Conservation (phyloP, 345 rosid species). For the Schrenkiella parvula region DNA sequence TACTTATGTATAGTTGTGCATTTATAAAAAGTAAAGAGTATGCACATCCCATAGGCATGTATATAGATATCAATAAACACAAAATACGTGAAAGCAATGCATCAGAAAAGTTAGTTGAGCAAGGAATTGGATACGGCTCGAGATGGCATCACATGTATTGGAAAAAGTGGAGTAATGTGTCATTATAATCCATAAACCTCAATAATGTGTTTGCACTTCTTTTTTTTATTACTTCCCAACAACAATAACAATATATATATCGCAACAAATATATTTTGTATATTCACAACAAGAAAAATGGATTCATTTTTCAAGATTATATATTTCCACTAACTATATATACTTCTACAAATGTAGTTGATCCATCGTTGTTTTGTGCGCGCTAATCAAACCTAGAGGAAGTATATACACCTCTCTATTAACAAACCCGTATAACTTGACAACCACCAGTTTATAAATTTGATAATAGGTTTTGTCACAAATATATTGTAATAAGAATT, state of each 20-base stretch:
- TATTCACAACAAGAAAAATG: neutral
- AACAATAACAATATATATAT: too few species aligned
- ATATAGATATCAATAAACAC: neutral
- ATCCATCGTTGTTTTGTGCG: neutral
- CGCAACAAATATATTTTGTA: neutral
- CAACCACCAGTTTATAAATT: neutral
- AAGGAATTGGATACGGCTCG: slow-evolving; percentile 28
- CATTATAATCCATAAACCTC: slow-evolving; percentile 17
- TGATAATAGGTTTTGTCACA: neutral
- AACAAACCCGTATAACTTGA: neutral
- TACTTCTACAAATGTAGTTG: neutral
- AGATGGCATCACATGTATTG: slow-evolving; percentile 28
- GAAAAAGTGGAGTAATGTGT: slow-evolving; percentile 18
- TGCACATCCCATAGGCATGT: neutral
- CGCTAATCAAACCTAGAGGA: neutral
- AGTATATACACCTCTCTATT: too few species aligned
- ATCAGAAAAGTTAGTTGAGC: slow-evolving; percentile 36
- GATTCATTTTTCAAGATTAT: neutral
- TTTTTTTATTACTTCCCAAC: neutral
- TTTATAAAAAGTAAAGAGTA: neutral
- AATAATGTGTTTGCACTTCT: slow-evolving; percentile 14
- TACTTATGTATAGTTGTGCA: neutral
- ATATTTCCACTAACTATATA: neutral
- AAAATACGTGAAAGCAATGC: slow-evolving; percentile 28
- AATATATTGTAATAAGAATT: neutral